phyloP scores from a whole-genome alignment of 2,329 filamentous ascomycete species.

The Monilinia fructicola region DNA sequence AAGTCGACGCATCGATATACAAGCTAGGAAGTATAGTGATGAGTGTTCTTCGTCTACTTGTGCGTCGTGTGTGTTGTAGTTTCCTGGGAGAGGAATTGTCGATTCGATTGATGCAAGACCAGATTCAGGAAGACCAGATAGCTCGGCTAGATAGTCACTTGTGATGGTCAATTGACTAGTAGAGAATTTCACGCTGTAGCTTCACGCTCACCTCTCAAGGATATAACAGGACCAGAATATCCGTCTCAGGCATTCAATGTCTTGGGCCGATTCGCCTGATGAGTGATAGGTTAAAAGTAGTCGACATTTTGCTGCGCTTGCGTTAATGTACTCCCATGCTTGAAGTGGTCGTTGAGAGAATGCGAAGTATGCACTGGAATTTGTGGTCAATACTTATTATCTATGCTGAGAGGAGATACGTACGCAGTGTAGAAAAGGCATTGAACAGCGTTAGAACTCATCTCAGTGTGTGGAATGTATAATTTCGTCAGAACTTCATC shows the following conservation, averaged over 20 bases:
- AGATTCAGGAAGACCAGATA: conserved; percentile 51
- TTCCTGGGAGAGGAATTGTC: conserved; percentile 49
- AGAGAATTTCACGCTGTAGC: not conserved
- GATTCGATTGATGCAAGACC: conserved; percentile 54
- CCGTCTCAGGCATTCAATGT: conserved; percentile 49
- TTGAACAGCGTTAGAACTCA: conserved; percentile 49
- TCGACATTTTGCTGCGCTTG: conserved; percentile 51
- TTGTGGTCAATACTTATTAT: not conserved
- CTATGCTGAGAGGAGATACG: conserved; percentile 25
- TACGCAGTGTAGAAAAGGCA: conserved; percentile 53
- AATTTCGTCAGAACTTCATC: conserved; percentile 47
- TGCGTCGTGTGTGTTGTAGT: conserved; percentile 48
- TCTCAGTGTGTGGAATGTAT: conserved; percentile 48
- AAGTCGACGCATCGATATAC: conserved; percentile 51
- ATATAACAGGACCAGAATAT: conserved; percentile 59
- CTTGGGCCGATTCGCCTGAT: conserved; percentile 42
- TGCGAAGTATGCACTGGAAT: conserved; percentile 48
- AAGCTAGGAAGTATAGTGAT: conserved; percentile 54
- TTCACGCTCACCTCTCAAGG: conserved; percentile 47
- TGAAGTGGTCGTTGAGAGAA: conserved; percentile 52
- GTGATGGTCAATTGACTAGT: not conserved
- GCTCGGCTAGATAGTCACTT: conserved; percentile 54
- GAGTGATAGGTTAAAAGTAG: conserved; percentile 49
- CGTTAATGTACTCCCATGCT: conserved; percentile 53
- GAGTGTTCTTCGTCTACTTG: conserved; percentile 44